phyloP scores from a whole-genome alignment of 208 protist genomes.

The Trypanosoma scelopori region DNA sequence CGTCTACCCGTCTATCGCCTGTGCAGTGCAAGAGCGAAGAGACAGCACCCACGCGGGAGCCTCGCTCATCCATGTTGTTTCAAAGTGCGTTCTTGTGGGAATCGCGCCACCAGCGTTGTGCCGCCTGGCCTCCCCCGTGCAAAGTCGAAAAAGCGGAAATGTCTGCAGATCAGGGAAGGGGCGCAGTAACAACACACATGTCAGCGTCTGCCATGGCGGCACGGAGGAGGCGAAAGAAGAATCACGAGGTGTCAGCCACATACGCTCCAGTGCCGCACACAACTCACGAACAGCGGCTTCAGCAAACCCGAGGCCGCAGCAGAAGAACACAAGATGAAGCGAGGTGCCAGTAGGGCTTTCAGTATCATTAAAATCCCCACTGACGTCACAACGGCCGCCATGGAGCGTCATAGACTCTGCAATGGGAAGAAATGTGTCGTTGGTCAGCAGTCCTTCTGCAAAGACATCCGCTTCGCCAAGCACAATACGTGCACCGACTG shows the following conservation, averaged over 20 bases:
- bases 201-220: conserved; percentile 45
- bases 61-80: conserved; percentile 71
- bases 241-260: conserved; percentile 19
- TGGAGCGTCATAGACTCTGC: conserved; percentile 15
- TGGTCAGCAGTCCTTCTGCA: conserved; percentile 47
- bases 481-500: conserved; percentile 36
- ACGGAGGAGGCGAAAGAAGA: neutral
- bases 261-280: conserved; percentile 47
- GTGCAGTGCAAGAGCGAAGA: no score
- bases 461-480: conserved; percentile 65
- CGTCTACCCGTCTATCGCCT: no score
- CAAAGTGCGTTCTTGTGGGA: conserved; percentile 28
- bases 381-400: conserved; percentile 20
- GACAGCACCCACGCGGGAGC: conserved; percentile 63
- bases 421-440: conserved; percentile 43
- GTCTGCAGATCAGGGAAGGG: conserved; percentile 26
- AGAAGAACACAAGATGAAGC: conserved; percentile 44
- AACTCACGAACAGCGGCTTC: conserved; percentile 43
- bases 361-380: neutral
- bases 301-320: conserved; percentile 57
- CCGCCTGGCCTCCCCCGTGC: conserved; percentile 18
- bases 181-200: conserved; percentile 55
- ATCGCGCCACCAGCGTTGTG: conserved; percentile 9
- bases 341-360: neutral
- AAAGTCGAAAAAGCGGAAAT: conserved; percentile 67